These are phyloP conservation scores for Xylaria sp. DNA, from an alignment of 2,329 filamentous ascomycete species.

Conservation along the genomic window DNA sequence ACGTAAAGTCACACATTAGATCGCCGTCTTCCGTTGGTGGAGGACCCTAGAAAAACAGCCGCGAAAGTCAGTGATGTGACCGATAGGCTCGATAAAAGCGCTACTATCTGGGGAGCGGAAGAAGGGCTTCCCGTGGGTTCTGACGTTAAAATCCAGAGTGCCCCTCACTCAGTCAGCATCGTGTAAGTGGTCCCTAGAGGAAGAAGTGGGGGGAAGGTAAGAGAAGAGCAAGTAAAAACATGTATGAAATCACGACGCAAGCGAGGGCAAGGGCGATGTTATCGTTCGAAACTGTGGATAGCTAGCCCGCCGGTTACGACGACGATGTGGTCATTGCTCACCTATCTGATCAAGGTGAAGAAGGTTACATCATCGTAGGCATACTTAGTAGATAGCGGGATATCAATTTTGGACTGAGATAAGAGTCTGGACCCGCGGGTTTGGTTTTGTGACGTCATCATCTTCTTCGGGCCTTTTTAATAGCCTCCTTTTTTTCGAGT, in stretches of 20 bases:
- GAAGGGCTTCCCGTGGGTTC: neutral
- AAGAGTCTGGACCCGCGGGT: neutral
- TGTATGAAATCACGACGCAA: neutral
- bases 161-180: neutral
- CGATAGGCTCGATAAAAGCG: neutral
- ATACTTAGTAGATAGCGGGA: neutral
- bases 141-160: neutral
- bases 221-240: too few species aligned
- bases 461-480: slow-evolving; percentile 1
- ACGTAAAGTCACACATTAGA: too few species aligned
- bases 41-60: too few species aligned
- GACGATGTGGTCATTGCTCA: too few species aligned
- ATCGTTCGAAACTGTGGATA: neutral
- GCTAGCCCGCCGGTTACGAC: too few species aligned
- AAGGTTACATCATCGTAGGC: neutral
- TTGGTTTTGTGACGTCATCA: neutral
- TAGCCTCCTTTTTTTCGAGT: neutral
- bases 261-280: neutral
- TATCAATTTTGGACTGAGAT: neutral
- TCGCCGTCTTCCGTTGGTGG: too few species aligned
- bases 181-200: neutral
- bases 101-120: too few species aligned
- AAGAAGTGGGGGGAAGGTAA: neutral
- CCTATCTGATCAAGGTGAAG: neutral
- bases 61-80: neutral